Base-by-base conservation (phyloP, 1,284 basidiomycete genomes). In the Peniophora sp. region DNA sequence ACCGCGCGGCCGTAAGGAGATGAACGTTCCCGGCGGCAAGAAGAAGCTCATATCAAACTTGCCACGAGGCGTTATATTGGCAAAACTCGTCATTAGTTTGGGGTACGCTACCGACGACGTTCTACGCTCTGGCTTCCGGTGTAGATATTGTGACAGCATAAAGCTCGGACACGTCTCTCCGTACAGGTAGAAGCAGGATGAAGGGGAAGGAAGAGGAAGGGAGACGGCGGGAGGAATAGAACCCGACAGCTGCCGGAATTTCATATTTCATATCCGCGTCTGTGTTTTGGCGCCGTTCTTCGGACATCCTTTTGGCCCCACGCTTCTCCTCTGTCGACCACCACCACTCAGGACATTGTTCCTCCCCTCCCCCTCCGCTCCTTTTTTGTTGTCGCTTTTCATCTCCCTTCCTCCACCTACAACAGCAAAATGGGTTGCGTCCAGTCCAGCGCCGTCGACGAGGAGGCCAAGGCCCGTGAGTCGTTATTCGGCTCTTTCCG, bases 401-500 rank as follows among this genome's bases (percentile, higher is more conserved):
- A 50, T 36, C 51, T 52, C 35, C 43, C 23, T 27, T 20, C 47
- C 0, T 43, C 24, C 47, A 34, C 19, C 45, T 34, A 41, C 55
- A 51, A 49, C 50, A 44, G 49, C 45, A 50, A 56, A 58, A 89
- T 89, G 87, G 86, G 87, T 69, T 89, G 87, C 61, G 80, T 80
- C 22, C 82, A 86, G 65, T 86, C 83, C 50, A 71, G 83, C 38
- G 75, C 73, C 53, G 69, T 85, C 59, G 85, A 89, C 63, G 81
- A 82, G 58, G 85, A 87, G 73, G 88, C 87, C 55, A 89, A 85
- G 71, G 85, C 86, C 66, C 84, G 87, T 90, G 57, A 69, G 88
- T 87, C 51, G 43, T 27, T 25, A n/a, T 3, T 44, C 47, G 16
- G 44, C 32, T 25, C 39, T 51, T 49, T 50, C 44, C 46, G 49